Conservation (phyloP, 768 basidiomycete genomes). For the Hypholoma sublateritium region DNA sequence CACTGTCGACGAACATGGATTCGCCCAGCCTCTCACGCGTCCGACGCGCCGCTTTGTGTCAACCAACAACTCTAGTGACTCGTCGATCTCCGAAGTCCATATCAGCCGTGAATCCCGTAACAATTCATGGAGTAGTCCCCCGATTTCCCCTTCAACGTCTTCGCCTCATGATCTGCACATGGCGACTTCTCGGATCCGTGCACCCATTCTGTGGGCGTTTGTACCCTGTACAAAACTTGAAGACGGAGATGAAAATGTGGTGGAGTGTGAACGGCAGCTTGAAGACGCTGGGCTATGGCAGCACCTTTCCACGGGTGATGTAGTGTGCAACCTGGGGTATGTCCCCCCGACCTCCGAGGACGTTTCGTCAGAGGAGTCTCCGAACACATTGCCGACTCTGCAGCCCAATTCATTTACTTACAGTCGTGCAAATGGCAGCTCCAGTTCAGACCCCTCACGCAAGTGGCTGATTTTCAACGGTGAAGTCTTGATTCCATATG, state of each 20-base stretch:
- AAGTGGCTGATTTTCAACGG: conserved; percentile 82
- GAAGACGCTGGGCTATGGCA: conserved; percentile 68
- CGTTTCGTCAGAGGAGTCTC: conserved; percentile 19
- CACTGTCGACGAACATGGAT: conserved; percentile 10
- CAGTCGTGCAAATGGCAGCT: neutral
- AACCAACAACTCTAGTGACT: conserved; percentile 45
- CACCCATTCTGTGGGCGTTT: conserved; percentile 74
- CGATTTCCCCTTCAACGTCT: conserved; percentile 1
- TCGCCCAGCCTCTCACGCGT: conserved; percentile 17
- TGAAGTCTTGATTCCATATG: conserved; percentile 56
- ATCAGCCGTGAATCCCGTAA: conserved; percentile 1
- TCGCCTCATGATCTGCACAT: conserved; percentile 63
- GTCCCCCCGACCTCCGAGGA: conserved; percentile 48
- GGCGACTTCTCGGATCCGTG: conserved; percentile 62
- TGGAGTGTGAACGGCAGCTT: conserved; percentile 68
- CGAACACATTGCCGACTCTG: neutral
- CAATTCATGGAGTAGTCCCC: conserved; percentile 2
- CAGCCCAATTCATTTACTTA: neutral
- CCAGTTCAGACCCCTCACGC: conserved; percentile 15
- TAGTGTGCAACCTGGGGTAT: conserved; percentile 81
- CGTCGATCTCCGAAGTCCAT: conserved; percentile 33
- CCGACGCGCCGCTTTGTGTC: conserved; percentile 44
- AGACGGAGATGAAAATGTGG: conserved; percentile 40
- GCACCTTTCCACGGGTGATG: conserved; percentile 74
- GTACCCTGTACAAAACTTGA: conserved; percentile 65